Percentiles rank a stretch among this genome's conserved stretches.
phyloP scores from a whole-genome alignment of 371 early-diverging fungal genomes.

The Umbelopsis sp. region DNA sequence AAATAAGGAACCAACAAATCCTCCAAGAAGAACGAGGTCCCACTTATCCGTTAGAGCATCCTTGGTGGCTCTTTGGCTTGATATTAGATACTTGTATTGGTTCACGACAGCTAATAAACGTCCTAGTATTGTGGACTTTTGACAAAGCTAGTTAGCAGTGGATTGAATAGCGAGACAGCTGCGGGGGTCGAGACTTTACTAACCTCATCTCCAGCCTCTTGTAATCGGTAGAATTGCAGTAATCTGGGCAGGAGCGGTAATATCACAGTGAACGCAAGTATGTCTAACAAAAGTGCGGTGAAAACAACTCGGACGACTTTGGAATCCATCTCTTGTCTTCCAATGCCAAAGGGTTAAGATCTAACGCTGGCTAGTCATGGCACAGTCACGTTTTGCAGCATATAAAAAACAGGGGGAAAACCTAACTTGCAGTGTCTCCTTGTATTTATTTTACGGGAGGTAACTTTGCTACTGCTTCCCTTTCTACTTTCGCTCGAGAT shows the following conservation, averaged over 20 bases:
- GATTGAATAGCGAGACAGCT: not conserved
- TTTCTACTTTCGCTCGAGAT: too few relatives aligned
- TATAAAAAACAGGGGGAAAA: too few relatives aligned
- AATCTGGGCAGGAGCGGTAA: slow-evolving; percentile 90
- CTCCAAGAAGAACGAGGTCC: slow-evolving; percentile 95
- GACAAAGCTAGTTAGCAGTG: not conserved
- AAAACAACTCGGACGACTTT: slow-evolving; percentile 57
- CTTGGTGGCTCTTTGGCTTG: slow-evolving; percentile 23
- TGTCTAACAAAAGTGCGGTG: slow-evolving; percentile 84
- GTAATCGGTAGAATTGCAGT: slow-evolving; percentile 60
- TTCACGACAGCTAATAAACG: slow-evolving; percentile 38
- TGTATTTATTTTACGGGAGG: too few relatives aligned
- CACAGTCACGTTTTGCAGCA: too few relatives aligned
- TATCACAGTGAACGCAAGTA: slow-evolving; percentile 97
- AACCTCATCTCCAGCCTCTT: slow-evolving; percentile 57
- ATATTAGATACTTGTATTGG: slow-evolving; percentile 41
- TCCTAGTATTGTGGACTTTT: slow-evolving; percentile 38
- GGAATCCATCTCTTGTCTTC: not conserved
- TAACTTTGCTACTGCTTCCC: too few relatives aligned
- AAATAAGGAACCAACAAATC: slow-evolving; percentile 90
- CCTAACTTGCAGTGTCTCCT: too few relatives aligned
- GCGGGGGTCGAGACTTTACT: not conserved
- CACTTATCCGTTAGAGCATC: slow-evolving; percentile 44
- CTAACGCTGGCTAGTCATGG: too few relatives aligned
- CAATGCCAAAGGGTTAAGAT: not conserved